These are phyloP conservation scores for Aspergillus sclerotioniger DNA, from an alignment of 495 filamentous ascomycete species.

Conservation along the genomic window DNA sequence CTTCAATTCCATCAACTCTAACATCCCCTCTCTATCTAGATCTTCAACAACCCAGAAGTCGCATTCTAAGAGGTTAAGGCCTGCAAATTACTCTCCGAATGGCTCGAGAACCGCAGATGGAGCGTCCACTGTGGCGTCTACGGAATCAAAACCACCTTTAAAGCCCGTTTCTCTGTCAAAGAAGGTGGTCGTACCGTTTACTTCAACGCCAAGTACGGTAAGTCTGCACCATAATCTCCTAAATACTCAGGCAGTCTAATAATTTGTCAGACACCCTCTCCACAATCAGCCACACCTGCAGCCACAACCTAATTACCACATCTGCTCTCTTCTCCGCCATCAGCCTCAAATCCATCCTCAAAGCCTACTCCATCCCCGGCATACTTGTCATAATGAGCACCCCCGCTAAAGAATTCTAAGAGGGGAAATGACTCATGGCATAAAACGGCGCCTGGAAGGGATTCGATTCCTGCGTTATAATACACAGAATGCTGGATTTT, in stretches of 20 bases:
- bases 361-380: constrained; percentile 38
- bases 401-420: constrained; percentile 62
- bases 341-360: constrained; percentile 44
- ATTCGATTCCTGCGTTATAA: constrained; percentile 55
- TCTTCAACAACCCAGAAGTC: constrained; percentile 12
- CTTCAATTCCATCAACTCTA: too few relatives aligned
- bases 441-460: constrained; percentile 55
- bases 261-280: constrained; percentile 48
- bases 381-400: constrained; percentile 59
- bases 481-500: constrained; percentile 42
- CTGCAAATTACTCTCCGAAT: constrained; percentile 9
- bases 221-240: too few relatives aligned
- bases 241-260: too few relatives aligned
- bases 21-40: too few relatives aligned
- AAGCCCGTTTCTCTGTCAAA: constrained; percentile 20
- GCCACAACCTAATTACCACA: constrained; percentile 62
- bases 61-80: constrained; percentile 13
- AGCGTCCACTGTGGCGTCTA: constrained; percentile 23
- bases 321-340: constrained; percentile 52
- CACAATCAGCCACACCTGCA: constrained; percentile 56
- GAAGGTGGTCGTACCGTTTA: constrained; percentile 22
- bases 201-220: constrained; percentile 31
- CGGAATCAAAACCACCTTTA: constrained; percentile 22
- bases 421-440: constrained; percentile 61
- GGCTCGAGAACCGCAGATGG: constrained; percentile 14